Evolutionary conservation across 208 protist genomes (phyloP).

Genomic region (Wallacemonas sp.): DNA sequence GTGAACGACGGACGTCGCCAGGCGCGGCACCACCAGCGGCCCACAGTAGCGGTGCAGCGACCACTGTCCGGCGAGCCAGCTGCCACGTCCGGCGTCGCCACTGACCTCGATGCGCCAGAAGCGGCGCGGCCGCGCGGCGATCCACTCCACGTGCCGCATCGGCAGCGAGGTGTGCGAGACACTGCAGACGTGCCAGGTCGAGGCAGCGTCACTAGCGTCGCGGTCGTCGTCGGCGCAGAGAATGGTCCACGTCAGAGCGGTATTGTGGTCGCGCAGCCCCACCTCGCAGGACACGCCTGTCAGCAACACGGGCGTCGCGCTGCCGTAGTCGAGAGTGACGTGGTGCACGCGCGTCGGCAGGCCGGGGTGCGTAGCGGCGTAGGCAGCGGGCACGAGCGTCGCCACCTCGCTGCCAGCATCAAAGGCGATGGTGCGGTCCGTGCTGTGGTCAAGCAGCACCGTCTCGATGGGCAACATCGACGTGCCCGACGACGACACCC

Average conservation of each 20-base stretch:
- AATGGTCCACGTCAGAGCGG: constrained; percentile 12
- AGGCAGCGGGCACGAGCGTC: background rate
- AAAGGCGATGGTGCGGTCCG: background rate
- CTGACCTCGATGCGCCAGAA: constrained; percentile 39
- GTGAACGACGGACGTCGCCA: too few relatives aligned
- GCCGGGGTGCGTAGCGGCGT: background rate
- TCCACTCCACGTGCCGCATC: constrained; percentile 23
- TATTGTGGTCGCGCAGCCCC: too few relatives aligned
- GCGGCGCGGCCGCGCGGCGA: constrained; percentile 25
- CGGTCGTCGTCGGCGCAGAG: constrained; percentile 50
- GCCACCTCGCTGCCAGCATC: constrained; percentile 10
- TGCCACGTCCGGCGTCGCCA: constrained; percentile 28
- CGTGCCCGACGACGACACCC: background rate
- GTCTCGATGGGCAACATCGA: constrained; percentile 3
- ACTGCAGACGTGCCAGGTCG: constrained; percentile 1
- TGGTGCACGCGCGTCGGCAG: constrained; percentile 24
- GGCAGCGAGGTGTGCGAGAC: constrained; percentile 12
- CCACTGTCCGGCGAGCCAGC: constrained; percentile 24
- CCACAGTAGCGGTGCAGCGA: constrained; percentile 38
- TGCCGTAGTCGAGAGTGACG: constrained; percentile 13
- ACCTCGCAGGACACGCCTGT: constrained; percentile 12
- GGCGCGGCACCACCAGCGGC: constrained; percentile 20
- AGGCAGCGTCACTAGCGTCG: too few relatives aligned
- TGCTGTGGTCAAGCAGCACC: background rate
- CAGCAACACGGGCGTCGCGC: constrained; percentile 16